Conservation (phyloP, 108 stramenopile genomes). For the Aureococcus anophagefferens region DNA sequence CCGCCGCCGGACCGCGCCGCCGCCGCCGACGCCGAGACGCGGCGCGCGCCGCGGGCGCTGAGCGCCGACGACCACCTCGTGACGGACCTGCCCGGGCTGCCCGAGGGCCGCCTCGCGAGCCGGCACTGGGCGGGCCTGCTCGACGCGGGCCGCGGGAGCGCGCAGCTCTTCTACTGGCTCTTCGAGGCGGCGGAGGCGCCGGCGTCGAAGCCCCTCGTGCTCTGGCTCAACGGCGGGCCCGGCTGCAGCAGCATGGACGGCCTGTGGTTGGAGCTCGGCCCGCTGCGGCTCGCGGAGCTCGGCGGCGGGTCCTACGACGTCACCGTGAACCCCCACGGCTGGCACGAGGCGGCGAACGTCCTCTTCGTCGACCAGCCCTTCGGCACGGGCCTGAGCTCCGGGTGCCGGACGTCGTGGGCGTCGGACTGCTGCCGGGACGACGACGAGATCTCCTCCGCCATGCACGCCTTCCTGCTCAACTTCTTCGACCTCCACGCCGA, state of each 20-base stretch:
- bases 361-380: conserved; percentile 95
- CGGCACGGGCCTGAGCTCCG: conserved; percentile 86
- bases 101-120: conserved; percentile 6
- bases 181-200: conserved; percentile 7
- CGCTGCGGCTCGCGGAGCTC: conserved; percentile 78
- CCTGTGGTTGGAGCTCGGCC: conserved; percentile 89
- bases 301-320: too few relatives aligned
- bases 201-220: conserved; percentile 32
- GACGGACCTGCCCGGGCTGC: conserved; percentile 25
- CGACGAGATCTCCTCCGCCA: background rate
- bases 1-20: too few relatives aligned
- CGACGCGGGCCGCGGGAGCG: background rate
- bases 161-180: conserved; percentile 37
- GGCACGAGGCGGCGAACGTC: conserved; percentile 88
- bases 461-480: too few relatives aligned
- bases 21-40: too few relatives aligned
- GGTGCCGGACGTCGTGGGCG: conserved; percentile 67
- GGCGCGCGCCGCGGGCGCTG: too few relatives aligned
- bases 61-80: too few relatives aligned
- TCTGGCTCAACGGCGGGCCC: conserved; percentile 49
- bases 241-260: conserved; percentile 70
- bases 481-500: too few relatives aligned
- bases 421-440: conserved; percentile 57
- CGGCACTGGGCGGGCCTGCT: conserved; percentile 31
- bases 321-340: conserved; percentile 30